Base-by-base conservation (phyloP, 805 yeast species). In the Saccharomyces paradoxus region DNA sequence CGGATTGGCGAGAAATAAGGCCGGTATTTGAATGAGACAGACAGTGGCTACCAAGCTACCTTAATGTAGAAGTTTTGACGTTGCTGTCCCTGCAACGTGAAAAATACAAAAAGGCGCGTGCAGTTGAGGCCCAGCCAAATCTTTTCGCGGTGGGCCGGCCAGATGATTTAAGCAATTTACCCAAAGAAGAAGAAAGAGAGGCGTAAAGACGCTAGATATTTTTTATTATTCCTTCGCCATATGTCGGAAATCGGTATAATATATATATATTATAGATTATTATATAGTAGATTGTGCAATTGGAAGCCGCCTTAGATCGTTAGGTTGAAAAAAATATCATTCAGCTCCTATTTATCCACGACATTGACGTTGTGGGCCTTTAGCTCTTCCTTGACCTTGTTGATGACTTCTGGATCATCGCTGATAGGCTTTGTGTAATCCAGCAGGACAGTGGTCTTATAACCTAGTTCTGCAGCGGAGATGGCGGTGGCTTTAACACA, bases 401-500 rank as follows among this genome's bases (percentile, higher is more conserved):
- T 48, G 59, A 59, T 57, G 2, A 64, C 55, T 32, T 57, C 59
- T 21, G 72, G 69, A 17, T 74, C 79, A 1, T 81, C 76, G 56
- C 73, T 74, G 17, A 87, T 89, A 3, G 87, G 75, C 57, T 71
- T 77, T 22, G 84, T 75, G 52, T 81, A 79, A 30, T 81, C 80
- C 56, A 75, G 74, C 13, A 89, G 59, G 1, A 92, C 87, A 52
- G 63, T 74, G 0, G 96, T 83, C 1, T 78, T 68, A 65, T 79
- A 89, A 0, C 96, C 96, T 4, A 72, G 55, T 10, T 66, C 69
- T 0, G 77, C 79, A 22, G 90, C 77, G 54, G 91, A 95, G 26
- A 81, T 67, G 0, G 96, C 89, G 0, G 95, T 84, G 64, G 83
- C 77, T 60, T 82, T 71, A 3, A 92, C 97, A 68, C 98, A 91